Conservation (phyloP, 306 rosid species). For the Lathyrus tuberosus region DNA sequence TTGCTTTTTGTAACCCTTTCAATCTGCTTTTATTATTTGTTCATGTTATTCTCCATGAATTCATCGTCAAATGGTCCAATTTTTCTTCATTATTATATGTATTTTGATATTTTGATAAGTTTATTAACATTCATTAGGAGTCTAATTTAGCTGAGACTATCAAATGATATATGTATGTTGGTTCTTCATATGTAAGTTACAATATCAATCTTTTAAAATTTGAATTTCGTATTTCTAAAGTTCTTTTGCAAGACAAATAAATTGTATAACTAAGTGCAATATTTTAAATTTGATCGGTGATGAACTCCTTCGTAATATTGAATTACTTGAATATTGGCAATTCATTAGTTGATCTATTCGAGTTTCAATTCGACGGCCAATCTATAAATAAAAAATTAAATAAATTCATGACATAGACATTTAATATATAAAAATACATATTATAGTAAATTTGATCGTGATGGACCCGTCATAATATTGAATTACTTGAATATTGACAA, state of each 20-base stretch:
- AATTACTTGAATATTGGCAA: too few relatives aligned
- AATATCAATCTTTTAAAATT: slow-evolving; percentile 2
- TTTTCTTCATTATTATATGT: slow-evolving; percentile 40
- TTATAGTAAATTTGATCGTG: too few relatives aligned
- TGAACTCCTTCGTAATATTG: too few relatives aligned
- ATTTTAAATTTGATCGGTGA: too few relatives aligned
- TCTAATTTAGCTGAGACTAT: slow-evolving; percentile 32
- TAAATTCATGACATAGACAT: too few relatives aligned
- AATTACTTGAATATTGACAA: too few relatives aligned
- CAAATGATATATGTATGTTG: slow-evolving; percentile 23
- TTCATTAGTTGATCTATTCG: too few relatives aligned
- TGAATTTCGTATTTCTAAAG: neutral
- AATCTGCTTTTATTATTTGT: slow-evolving; percentile 52
- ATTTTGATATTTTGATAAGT: slow-evolving; percentile 31
- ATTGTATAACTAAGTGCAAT: neutral
- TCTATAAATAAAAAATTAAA: too few relatives aligned
- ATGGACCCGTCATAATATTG: too few relatives aligned
- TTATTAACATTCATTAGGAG: slow-evolving; percentile 32
- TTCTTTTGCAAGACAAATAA: neutral
- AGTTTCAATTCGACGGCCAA: too few relatives aligned
- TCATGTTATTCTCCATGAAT: slow-evolving; percentile 51
- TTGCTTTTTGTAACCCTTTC: slow-evolving; percentile 40
- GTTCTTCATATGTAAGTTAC: slow-evolving; percentile 6
- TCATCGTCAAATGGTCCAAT: slow-evolving; percentile 47
- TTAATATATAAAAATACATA: too few relatives aligned